phyloP scores from a whole-genome alignment of 805 yeast genomes.

The Metschnikowia vanudenii region DNA sequence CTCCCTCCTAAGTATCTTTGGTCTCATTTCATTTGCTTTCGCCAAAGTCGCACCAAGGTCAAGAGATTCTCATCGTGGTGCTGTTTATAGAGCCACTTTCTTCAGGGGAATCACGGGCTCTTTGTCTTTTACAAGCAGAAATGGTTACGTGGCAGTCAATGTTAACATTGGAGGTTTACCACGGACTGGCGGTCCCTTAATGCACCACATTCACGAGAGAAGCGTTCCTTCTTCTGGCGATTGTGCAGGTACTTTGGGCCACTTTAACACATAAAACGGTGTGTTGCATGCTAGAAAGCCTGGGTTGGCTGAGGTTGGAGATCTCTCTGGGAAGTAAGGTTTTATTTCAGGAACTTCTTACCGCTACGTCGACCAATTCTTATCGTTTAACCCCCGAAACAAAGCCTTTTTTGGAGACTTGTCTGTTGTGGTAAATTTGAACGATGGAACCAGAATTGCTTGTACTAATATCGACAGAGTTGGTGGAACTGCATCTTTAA shows the following conservation, averaged over 20 bases:
- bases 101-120: constrained; percentile 9
- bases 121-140: neutral
- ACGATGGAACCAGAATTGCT: too few species aligned
- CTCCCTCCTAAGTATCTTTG: too few species aligned
- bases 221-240: constrained; percentile 35
- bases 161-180: constrained; percentile 36
- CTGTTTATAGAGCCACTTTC: neutral
- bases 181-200: constrained; percentile 36
- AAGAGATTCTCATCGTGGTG: neutral
- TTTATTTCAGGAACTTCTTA: constrained; percentile 25
- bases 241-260: constrained; percentile 32
- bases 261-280: constrained; percentile 41
- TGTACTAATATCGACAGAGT: neutral
- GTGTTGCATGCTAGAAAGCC: constrained; percentile 27
- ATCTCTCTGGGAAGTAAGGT: constrained; percentile 25
- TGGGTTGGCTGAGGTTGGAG: constrained; percentile 39
- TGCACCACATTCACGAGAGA: constrained; percentile 37
- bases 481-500: too few species aligned
- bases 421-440: too few species aligned
- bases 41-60: too few species aligned
- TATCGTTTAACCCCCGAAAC: constrained; percentile 30
- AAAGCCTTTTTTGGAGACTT: constrained; percentile 22
- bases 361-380: constrained; percentile 29
- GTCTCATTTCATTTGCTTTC: too few species aligned
- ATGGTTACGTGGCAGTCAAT: constrained; percentile 31